These are phyloP conservation scores for Syzygium aqueum DNA, from an alignment of 345 rosid genomes.

Conservation along the genomic window DNA sequence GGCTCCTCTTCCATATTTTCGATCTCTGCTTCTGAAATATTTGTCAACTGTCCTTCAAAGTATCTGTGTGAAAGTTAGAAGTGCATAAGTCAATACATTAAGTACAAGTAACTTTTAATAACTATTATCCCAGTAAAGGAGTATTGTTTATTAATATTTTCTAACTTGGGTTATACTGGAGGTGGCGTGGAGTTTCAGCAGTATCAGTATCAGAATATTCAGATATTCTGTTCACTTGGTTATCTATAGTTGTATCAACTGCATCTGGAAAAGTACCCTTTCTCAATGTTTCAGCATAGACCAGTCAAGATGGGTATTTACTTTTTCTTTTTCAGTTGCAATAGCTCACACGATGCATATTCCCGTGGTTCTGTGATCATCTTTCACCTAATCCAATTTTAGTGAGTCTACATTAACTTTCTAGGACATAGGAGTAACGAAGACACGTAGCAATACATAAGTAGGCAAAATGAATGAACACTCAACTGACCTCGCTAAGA, in stretches of 20 bases:
- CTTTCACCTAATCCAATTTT: neutral
- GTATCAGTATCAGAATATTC: neutral
- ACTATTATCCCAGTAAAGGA: neutral
- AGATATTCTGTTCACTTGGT: neutral
- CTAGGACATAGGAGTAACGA: neutral
- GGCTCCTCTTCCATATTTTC: conserved; percentile 36
- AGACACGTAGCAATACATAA: neutral
- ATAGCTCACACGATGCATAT: neutral
- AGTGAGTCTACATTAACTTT: neutral
- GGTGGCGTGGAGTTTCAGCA: neutral
- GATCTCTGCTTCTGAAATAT: conserved; percentile 48
- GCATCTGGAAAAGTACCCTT: neutral
- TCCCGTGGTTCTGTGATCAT: neutral
- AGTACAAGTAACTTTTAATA: neutral
- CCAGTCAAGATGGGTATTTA: neutral
- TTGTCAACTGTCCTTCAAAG: conserved; percentile 75
- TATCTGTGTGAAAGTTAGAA: conserved; percentile 39
- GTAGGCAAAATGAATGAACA: neutral
- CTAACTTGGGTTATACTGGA: neutral
- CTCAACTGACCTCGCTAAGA: conserved; percentile 57
- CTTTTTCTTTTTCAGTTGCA: neutral
- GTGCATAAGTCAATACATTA: neutral
- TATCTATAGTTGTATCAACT: neutral
- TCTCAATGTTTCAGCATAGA: neutral
- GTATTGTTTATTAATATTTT: neutral